Percentiles rank a stretch among this genome's conserved stretches.
Evolutionary conservation across 805 yeast species (phyloP).

Genomic region (Hagleromyces aurorensis): DNA sequence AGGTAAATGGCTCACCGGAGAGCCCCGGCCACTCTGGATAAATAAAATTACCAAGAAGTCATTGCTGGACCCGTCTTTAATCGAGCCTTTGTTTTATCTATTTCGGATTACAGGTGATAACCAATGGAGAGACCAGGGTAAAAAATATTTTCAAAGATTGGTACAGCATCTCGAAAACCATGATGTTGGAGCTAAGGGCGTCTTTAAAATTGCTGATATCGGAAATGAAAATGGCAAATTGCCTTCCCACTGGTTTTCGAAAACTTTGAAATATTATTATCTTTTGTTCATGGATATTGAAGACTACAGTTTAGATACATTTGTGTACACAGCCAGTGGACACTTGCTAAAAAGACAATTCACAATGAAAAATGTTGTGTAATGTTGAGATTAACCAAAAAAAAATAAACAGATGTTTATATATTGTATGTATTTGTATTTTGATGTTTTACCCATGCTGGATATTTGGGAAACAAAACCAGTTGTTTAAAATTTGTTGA

Average conservation of each 20-base stretch:
- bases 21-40: constrained; percentile 29
- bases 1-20: constrained; percentile 20
- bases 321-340: constrained; percentile 54
- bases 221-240: constrained; percentile 27
- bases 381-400: constrained; percentile 9
- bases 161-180: constrained; percentile 23
- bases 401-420: constrained; percentile 1
- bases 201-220: constrained; percentile 32
- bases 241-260: constrained; percentile 51
- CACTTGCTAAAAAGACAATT: constrained; percentile 42
- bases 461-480: constrained; percentile 7
- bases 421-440: too few relatives aligned
- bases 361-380: constrained; percentile 1
- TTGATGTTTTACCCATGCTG: too few relatives aligned
- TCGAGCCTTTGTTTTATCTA: constrained; percentile 52
- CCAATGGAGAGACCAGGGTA: constrained; percentile 49
- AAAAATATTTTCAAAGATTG: constrained; percentile 39
- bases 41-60: constrained; percentile 32
- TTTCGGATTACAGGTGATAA: constrained; percentile 54
- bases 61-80: constrained; percentile 51
- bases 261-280: constrained; percentile 50
- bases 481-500: constrained; percentile 11
- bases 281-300: constrained; percentile 40
- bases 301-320: constrained; percentile 42
- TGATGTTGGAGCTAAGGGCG: constrained; percentile 34